Evolutionary conservation across 2,329 filamentous ascomycete genomes (phyloP).

Genomic region (Penicillium thymicola): DNA sequence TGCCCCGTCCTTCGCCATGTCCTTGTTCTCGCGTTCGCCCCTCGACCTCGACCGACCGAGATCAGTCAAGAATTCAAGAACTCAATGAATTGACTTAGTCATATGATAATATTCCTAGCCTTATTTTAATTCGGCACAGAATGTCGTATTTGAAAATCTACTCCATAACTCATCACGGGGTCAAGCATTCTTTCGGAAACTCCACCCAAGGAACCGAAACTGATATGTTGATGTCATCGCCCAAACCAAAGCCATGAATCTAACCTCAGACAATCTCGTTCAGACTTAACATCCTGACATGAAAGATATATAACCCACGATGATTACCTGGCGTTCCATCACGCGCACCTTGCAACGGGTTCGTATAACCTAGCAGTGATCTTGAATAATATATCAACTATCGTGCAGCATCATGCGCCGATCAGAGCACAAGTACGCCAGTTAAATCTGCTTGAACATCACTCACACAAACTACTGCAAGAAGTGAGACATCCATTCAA

Average conservation of each 20-base stretch:
- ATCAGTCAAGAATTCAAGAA: too few species aligned
- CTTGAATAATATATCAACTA: neutral
- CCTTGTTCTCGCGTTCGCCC: too few species aligned
- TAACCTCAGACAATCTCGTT: neutral
- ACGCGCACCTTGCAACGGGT: slow-evolving; percentile 1
- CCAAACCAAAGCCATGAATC: neutral
- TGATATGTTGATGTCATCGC: slow-evolving; percentile 7
- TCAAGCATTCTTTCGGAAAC: neutral
- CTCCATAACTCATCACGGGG: neutral
- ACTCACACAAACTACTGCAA: slow-evolving; percentile 2
- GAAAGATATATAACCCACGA: neutral
- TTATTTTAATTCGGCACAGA: neutral
- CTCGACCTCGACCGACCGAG: too few species aligned
- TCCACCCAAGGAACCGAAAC: neutral
- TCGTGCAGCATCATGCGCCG: neutral
- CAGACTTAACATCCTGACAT: neutral
- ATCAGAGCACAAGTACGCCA: neutral
- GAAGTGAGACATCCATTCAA: neutral
- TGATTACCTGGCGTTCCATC: slow-evolving; percentile 4
- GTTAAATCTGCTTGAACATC: slow-evolving; percentile 1
- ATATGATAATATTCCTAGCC: neutral
- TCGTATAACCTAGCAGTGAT: neutral
- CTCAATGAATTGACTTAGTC: too few species aligned
- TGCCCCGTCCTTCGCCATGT: too few species aligned
- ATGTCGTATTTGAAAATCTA: neutral